These are phyloP conservation scores for Ogataea haglerorum DNA, from an alignment of 805 yeast genomes.

Conservation along the genomic window DNA sequence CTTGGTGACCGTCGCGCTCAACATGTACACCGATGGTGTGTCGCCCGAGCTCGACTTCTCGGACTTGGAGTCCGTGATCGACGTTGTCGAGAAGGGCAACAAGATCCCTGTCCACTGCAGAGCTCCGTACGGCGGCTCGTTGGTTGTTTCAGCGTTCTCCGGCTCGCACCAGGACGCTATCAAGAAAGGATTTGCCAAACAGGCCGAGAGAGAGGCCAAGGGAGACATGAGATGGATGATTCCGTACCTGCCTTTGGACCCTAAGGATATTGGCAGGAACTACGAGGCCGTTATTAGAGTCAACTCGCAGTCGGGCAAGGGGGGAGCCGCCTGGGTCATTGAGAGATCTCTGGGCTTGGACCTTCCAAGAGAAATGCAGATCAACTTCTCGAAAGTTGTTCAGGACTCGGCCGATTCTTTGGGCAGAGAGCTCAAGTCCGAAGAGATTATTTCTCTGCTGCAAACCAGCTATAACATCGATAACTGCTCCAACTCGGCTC, in stretches of 20 bases:
- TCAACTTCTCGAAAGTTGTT: conserved; percentile 61
- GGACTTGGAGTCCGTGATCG: conserved; percentile 62
- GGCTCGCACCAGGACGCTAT: conserved; percentile 47
- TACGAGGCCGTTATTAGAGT: conserved; percentile 82
- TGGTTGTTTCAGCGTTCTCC: conserved; percentile 75
- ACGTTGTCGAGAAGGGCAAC: conserved; percentile 71
- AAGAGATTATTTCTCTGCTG: conserved; percentile 60
- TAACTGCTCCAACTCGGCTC: conserved; percentile 30
- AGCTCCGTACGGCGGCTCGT: conserved; percentile 78
- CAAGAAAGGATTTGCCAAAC: conserved; percentile 40
- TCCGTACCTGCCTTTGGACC: conserved; percentile 79
- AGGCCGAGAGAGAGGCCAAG: conserved; percentile 45
- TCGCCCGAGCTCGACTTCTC: conserved; percentile 70
- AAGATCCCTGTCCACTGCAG: conserved; percentile 70
- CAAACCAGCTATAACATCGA: conserved; percentile 52
- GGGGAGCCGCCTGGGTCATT: conserved; percentile 84
- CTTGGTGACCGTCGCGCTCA: conserved; percentile 68
- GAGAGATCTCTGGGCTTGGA: conserved; percentile 69
- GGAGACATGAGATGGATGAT: conserved; percentile 60
- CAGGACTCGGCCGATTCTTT: conserved; percentile 60
- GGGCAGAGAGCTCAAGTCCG: conserved; percentile 68
- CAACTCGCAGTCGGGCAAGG: conserved; percentile 84
- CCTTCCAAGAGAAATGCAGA: conserved; percentile 69
- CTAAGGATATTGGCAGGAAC: conserved; percentile 74
- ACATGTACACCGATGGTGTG: conserved; percentile 76